These are phyloP conservation scores for Fusarium sp. DNA, from an alignment of 2,329 filamentous ascomycete species.

Conservation along the genomic window DNA sequence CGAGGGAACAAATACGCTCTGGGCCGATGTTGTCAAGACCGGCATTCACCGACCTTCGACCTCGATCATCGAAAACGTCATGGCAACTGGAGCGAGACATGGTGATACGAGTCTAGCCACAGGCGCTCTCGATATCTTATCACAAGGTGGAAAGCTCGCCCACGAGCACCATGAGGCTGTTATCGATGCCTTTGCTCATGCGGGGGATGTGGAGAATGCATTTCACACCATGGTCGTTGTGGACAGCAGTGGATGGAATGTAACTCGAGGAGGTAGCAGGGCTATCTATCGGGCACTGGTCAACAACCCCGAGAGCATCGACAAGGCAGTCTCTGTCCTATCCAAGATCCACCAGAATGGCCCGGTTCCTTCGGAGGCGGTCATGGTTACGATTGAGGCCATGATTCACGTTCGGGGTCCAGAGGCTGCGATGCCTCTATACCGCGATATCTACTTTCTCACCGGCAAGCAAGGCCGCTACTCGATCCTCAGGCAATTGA, in stretches of 20 bases:
- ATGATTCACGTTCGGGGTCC: constrained; percentile 43
- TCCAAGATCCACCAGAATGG: constrained; percentile 56
- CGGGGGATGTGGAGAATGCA: constrained; percentile 69
- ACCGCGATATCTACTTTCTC: constrained; percentile 43
- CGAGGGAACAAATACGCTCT: constrained; percentile 72
- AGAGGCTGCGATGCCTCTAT: constrained; percentile 48
- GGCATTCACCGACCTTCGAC: constrained; percentile 58
- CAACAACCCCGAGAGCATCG: constrained; percentile 54
- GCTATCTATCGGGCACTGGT: constrained; percentile 67
- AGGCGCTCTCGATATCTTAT: constrained; percentile 67
- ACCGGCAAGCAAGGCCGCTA: constrained; percentile 43
- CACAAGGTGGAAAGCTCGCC: constrained; percentile 58
- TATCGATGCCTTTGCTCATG: constrained; percentile 72
- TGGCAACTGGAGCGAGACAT: constrained; percentile 75
- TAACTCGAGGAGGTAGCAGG: constrained; percentile 69
- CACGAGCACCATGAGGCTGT: constrained; percentile 82
- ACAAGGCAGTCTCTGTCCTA: constrained; percentile 65
- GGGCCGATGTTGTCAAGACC: constrained; percentile 70
- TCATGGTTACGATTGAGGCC: constrained; percentile 50
- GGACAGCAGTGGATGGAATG: constrained; percentile 60
- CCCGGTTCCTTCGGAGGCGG: constrained; percentile 51
- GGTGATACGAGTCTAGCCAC: constrained; percentile 75
- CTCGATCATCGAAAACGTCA: constrained; percentile 71
- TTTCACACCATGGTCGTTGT: constrained; percentile 79
- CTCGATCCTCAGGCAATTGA: constrained; percentile 45